Conservation (phyloP, 2,329 filamentous ascomycete species). For the Hypoxylon sp. region DNA sequence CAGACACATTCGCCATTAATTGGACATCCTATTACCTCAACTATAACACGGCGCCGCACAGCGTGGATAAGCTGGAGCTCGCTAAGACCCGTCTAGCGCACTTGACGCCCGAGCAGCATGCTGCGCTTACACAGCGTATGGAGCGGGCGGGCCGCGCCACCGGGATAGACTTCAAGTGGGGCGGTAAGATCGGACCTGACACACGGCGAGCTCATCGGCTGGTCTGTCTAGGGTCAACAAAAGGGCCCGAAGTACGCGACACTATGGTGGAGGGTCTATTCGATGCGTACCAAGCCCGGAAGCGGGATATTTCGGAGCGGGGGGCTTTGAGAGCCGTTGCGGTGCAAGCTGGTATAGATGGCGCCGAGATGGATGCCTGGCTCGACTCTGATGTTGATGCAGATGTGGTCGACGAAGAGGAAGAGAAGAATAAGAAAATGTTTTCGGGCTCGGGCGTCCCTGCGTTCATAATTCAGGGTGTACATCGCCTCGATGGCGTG, state of each 20-base stretch:
- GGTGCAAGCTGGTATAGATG: slow-evolving; percentile 30
- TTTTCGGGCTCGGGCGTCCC: slow-evolving; percentile 32
- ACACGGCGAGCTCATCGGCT: slow-evolving; percentile 56
- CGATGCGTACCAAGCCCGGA: slow-evolving; percentile 35
- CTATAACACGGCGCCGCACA: slow-evolving; percentile 45
- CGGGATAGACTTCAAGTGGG: slow-evolving; percentile 55
- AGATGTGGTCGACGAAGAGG: slow-evolving; percentile 42
- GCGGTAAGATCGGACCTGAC: slow-evolving; percentile 53
- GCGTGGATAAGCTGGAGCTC: slow-evolving; percentile 47
- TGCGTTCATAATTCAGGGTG: slow-evolving; percentile 32
- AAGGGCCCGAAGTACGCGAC: slow-evolving; percentile 16
- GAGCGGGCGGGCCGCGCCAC: slow-evolving; percentile 51
- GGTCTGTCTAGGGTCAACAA: slow-evolving; percentile 40
- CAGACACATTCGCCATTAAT: slow-evolving; percentile 55
- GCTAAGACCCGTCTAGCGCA: slow-evolving; percentile 46
- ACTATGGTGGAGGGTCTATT: slow-evolving; percentile 24
- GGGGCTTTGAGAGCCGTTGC: slow-evolving; percentile 31
- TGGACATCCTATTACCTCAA: slow-evolving; percentile 59
- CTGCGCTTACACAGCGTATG: slow-evolving; percentile 50
- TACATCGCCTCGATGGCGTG: slow-evolving; percentile 29
- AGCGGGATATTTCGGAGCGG: slow-evolving; percentile 36
- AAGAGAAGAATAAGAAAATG: slow-evolving; percentile 17
- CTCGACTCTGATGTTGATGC: slow-evolving; percentile 34
- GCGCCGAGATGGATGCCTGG: slow-evolving; percentile 28
- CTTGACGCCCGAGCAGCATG: slow-evolving; percentile 50